Evolutionary conservation across 176 grass and related monocot species (phyloP), one percentile per base, ranked within the genome.

Genomic region (Dactylis glomerata): DNA sequence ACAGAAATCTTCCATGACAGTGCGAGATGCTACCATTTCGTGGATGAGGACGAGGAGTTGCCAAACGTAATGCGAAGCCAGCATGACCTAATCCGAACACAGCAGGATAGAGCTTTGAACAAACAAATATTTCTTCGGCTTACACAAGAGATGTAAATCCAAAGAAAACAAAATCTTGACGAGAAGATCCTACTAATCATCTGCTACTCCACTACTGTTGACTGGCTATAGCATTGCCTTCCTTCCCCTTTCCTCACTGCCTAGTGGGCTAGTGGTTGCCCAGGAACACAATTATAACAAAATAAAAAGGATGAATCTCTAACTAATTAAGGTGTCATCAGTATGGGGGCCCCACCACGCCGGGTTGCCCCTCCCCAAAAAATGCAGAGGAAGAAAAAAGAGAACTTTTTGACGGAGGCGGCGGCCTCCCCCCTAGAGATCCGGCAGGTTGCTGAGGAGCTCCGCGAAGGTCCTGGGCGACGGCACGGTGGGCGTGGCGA

Each of bases 401-500:
- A 40, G 37, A 82, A 65, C 51, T 5, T 42, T 77, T 38, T 22
- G 46, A 68, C 77, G 78, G 86, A 72, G 50, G 82, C 24, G 51
- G 50, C 40, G 49, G 69, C 71, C 40, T 17, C 49, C 79, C 31
- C 23, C 49, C 85, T 87, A 91, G 0, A 91, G 81, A 81, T 87
- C 89, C 49, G 59, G 89, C 19, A 87, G 33, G 61, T 73, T 76
- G 50, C 89, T 67, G 76, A 91, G 50, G 76, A 91, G 55, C 76
- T 91, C 85, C 6, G 81, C 81, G 76, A 51, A 84, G 23, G 89
- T 84, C 27, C 81, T 51, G 0, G 95, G 95, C 38, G 95, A 97
- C 6, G 89, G 95, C 19, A 97, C 66, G 36, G 83, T 91, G 56
- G 95, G 92, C 22, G 92, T 97, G 37, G 82, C 74, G 10, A 93